Conservation (phyloP, 23 red algal genomes). For the Gracilaria domingensis region DNA sequence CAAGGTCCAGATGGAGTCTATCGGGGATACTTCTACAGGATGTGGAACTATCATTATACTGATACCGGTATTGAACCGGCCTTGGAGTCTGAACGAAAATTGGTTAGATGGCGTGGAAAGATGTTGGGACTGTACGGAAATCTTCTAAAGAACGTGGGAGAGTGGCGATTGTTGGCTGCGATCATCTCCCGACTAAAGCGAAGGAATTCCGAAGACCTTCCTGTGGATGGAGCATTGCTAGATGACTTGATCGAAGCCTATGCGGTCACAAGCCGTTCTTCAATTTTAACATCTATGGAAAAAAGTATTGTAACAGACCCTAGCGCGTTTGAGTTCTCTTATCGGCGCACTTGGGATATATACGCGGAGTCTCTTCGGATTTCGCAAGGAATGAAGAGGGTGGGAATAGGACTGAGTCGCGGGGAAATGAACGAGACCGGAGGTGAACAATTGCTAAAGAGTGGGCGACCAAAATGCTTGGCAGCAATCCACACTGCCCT, state of each 20-base stretch:
- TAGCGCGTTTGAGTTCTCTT: slow-evolving; percentile 57
- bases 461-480: slow-evolving; percentile 62
- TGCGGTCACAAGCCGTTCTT: slow-evolving; percentile 34
- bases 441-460: slow-evolving; percentile 43
- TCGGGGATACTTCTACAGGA: slow-evolving; percentile 71
- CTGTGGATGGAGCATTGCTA: slow-evolving; percentile 65
- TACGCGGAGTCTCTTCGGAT: slow-evolving; percentile 60
- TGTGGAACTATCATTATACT: slow-evolving; percentile 75
- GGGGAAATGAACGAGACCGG: slow-evolving; percentile 53
- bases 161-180: slow-evolving; percentile 66
- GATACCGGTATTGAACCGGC: slow-evolving; percentile 68
- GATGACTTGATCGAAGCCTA: slow-evolving; percentile 71
- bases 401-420: slow-evolving; percentile 27
- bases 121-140: slow-evolving; percentile 61
- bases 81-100: slow-evolving; percentile 65
- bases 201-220: slow-evolving; percentile 65
- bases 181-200: slow-evolving; percentile 61
- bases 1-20: slow-evolving; percentile 57
- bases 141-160: slow-evolving; percentile 34
- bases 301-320: slow-evolving; percentile 52
- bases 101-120: slow-evolving; percentile 59
- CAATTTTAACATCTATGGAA: slow-evolving; percentile 47
- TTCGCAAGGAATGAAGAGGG: slow-evolving; percentile 56
- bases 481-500: slow-evolving; percentile 59
- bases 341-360: slow-evolving; percentile 70